These are phyloP conservation scores for Actinomortierella ambigua DNA, from an alignment of 371 early-diverging fungal genomes.

Conservation along the genomic window DNA sequence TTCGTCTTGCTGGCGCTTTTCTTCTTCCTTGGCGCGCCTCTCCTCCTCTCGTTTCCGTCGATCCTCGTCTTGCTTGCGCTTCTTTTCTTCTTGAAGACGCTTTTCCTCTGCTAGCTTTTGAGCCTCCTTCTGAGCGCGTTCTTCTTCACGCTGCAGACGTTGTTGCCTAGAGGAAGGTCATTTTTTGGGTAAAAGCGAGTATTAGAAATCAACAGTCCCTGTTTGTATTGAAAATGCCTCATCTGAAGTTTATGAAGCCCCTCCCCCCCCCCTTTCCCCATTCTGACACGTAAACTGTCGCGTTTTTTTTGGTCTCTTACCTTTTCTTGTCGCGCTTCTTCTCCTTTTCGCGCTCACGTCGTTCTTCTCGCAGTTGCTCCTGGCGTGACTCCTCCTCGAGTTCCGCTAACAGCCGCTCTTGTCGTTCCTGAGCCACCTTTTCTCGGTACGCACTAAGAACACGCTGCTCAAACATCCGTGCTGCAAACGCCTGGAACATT, in stretches of 20 bases:
- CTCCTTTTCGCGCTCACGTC: slow-evolving; percentile 70
- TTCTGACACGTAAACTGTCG: too few relatives aligned
- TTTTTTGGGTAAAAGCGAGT: too few relatives aligned
- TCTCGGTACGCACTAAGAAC: slow-evolving; percentile 91
- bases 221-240: too few relatives aligned
- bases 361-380: slow-evolving; percentile 71
- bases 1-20: slow-evolving; percentile 60
- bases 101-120: slow-evolving; percentile 43
- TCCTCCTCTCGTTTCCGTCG: slow-evolving; percentile 62
- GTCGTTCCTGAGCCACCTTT: slow-evolving; percentile 85
- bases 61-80: slow-evolving; percentile 51
- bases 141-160: slow-evolving; percentile 62
- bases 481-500: slow-evolving; percentile 95
- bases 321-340: slow-evolving; percentile 64
- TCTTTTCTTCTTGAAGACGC: slow-evolving; percentile 31
- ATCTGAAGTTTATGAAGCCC: too few relatives aligned
- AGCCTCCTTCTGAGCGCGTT: slow-evolving; percentile 65
- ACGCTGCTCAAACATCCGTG: slow-evolving; percentile 94
- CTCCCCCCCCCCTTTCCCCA: too few relatives aligned
- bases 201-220: too few relatives aligned
- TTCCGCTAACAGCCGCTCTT: slow-evolving; percentile 78
- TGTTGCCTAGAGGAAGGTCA: slow-evolving; percentile 44
- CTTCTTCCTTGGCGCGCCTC: slow-evolving; percentile 51
- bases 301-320: too few relatives aligned
- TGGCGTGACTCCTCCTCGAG: slow-evolving; percentile 74